phyloP scores from a whole-genome alignment of 306 rosid species.

The Quercus mongolica region DNA sequence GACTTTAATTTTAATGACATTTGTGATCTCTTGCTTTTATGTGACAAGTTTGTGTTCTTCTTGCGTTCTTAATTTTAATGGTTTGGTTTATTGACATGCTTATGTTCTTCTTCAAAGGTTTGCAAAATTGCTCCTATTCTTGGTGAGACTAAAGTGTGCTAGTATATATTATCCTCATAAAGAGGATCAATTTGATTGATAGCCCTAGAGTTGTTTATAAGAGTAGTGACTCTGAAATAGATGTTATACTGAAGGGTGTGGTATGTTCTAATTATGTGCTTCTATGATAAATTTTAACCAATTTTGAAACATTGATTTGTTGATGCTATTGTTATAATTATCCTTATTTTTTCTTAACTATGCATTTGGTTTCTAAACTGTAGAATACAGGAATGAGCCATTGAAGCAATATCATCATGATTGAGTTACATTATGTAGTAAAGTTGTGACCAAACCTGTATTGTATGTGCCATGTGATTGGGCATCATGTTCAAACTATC shows the following conservation, averaged over 20 bases:
- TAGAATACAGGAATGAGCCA: background rate
- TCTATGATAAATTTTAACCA: background rate
- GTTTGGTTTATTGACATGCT: conserved; percentile 10
- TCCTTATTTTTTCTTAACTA: background rate
- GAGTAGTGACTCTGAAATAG: conserved; percentile 18
- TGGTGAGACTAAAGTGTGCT: conserved; percentile 97
- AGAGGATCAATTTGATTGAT: conserved; percentile 89
- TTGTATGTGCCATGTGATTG: background rate
- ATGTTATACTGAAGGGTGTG: conserved; percentile 84
- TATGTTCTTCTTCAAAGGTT: conserved; percentile 46
- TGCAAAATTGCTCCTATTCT: conserved; percentile 99
- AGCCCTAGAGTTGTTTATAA: conserved; percentile 94
- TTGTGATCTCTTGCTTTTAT: background rate
- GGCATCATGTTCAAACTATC: background rate
- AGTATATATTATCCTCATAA: conserved; percentile 81
- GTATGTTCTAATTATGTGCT: conserved; percentile 38
- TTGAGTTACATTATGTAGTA: no score
- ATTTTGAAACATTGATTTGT: background rate
- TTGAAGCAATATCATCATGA: background rate
- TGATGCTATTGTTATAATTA: background rate
- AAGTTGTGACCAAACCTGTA: background rate
- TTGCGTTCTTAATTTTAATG: background rate
- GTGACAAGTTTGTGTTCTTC: background rate
- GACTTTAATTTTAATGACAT: background rate
- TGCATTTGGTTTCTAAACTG: background rate